phyloP scores from a whole-genome alignment of 768 basidiomycete genomes.

The Mycena galopus region DNA sequence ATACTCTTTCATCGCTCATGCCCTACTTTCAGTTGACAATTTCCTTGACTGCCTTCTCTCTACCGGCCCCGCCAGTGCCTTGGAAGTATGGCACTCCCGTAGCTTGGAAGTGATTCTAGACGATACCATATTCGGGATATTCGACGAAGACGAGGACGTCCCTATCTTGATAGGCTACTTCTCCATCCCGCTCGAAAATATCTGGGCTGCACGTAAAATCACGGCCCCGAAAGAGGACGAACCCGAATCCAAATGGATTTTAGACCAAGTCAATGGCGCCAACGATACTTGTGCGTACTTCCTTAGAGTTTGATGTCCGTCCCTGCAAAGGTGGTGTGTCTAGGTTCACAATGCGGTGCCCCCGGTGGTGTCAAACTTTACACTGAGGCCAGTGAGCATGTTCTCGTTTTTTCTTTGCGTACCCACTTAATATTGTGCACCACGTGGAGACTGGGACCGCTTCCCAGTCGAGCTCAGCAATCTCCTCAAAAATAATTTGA shows the following conservation, averaged over 20 bases:
- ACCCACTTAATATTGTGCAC: no score
- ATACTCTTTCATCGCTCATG: not conserved
- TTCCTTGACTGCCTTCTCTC: slow-evolving; percentile 2
- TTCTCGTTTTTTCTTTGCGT: not conserved
- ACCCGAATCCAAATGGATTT: not conserved
- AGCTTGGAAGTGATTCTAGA: not conserved
- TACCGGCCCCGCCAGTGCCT: not conserved
- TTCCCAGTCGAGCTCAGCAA: not conserved
- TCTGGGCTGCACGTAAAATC: slow-evolving; percentile 4
- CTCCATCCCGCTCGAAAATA: not conserved
- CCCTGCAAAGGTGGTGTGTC: no score
- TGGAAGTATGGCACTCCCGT: not conserved
- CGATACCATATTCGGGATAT: not conserved
- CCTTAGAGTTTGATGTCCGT: not conserved
- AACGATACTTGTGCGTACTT: not conserved
- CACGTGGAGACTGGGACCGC: slow-evolving; percentile 23
- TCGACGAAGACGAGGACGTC: not conserved
- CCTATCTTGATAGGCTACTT: not conserved
- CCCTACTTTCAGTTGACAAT: not conserved
- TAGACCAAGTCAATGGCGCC: not conserved
- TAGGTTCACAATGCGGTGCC: not conserved
- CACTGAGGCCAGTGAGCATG: slow-evolving; percentile 19
- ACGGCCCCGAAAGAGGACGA: not conserved
- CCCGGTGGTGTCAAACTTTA: slow-evolving; percentile 17
- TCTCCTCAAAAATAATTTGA: not conserved